These are phyloP conservation scores for Ramularia endophylla DNA, from an alignment of 2,329 filamentous ascomycete genomes.

Conservation along the genomic window DNA sequence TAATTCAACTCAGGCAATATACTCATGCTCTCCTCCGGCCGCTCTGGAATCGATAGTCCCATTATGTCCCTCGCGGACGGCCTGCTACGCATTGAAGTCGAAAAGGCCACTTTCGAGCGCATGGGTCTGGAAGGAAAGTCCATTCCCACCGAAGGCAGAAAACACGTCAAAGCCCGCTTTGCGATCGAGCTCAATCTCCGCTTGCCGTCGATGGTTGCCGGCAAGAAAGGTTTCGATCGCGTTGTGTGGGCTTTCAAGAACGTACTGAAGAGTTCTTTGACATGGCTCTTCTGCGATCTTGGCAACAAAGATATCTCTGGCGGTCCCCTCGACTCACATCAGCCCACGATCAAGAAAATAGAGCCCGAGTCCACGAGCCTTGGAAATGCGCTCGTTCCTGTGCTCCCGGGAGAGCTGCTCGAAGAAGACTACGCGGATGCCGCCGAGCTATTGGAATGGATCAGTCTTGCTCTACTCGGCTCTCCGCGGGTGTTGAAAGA, in stretches of 20 bases:
- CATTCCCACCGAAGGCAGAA: slow-evolving; percentile 48
- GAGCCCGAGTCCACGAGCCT: slow-evolving; percentile 23
- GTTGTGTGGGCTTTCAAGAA: slow-evolving; percentile 73
- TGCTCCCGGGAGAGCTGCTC: slow-evolving; percentile 28
- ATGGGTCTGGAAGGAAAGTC: slow-evolving; percentile 72
- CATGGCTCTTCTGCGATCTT: slow-evolving; percentile 74
- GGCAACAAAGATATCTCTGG: slow-evolving; percentile 2
- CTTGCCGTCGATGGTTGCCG: slow-evolving; percentile 68
- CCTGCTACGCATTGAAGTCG: slow-evolving; percentile 68
- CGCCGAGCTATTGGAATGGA: slow-evolving; percentile 65
- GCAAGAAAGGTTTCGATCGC: slow-evolving; percentile 76
- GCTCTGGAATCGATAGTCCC: slow-evolving; percentile 58
- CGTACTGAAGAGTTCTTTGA: slow-evolving; percentile 60
- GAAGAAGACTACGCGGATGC: slow-evolving; percentile 56
- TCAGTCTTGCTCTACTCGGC: slow-evolving; percentile 59
- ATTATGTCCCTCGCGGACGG: slow-evolving; percentile 67
- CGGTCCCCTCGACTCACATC: slow-evolving; percentile 23
- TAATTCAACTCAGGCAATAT: slow-evolving; percentile 44
- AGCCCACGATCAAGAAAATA: slow-evolving; percentile 29
- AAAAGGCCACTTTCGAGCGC: slow-evolving; percentile 75
- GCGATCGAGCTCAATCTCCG: slow-evolving; percentile 71
- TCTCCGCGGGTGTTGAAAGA: slow-evolving; percentile 56
- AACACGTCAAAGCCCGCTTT: slow-evolving; percentile 67
- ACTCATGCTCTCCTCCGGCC: slow-evolving; percentile 75
- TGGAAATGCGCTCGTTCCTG: slow-evolving; percentile 26